These are phyloP conservation scores for Antitrichia curtipendula DNA, from an alignment of 225 moss, liverwort and hornwort genomes.

Conservation along the genomic window DNA sequence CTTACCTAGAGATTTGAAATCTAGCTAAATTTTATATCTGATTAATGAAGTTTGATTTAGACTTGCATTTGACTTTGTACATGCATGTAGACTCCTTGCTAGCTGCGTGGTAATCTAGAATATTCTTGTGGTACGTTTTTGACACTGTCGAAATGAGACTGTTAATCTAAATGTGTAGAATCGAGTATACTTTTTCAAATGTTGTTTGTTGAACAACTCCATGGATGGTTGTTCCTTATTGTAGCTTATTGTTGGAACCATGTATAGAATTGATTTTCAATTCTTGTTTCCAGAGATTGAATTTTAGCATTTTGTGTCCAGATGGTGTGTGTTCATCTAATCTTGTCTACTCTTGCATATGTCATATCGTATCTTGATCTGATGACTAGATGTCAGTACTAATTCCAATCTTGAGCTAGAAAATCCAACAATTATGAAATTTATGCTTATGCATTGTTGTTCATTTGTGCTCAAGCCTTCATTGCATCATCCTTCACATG, in stretches of 20 bases:
- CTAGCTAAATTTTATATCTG: not conserved
- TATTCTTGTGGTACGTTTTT: no score
- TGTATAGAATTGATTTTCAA: not conserved
- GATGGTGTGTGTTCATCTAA: not conserved
- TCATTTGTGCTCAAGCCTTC: not conserved
- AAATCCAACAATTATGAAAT: not conserved
- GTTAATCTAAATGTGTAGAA: not conserved
- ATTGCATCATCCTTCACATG: not conserved
- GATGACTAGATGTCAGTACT: not conserved
- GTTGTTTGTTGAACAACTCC: not conserved
- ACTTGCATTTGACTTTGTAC: not conserved
- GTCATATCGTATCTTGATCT: not conserved
- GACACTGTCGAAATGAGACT: not conserved
- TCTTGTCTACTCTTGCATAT: not conserved
- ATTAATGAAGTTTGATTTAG: not conserved
- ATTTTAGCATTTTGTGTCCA: not conserved
- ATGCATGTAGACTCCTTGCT: not conserved
- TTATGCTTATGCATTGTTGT: no score
- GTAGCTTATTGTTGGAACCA: not conserved
- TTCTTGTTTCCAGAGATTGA: not conserved
- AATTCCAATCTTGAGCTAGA: not conserved
- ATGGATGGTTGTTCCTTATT: not conserved
- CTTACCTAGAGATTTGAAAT: not conserved
- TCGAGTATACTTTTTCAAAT: not conserved
- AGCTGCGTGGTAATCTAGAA: not conserved